phyloP scores from a whole-genome alignment of 2,329 filamentous ascomycete genomes.

The Phyllosticta paracitricarpa region DNA sequence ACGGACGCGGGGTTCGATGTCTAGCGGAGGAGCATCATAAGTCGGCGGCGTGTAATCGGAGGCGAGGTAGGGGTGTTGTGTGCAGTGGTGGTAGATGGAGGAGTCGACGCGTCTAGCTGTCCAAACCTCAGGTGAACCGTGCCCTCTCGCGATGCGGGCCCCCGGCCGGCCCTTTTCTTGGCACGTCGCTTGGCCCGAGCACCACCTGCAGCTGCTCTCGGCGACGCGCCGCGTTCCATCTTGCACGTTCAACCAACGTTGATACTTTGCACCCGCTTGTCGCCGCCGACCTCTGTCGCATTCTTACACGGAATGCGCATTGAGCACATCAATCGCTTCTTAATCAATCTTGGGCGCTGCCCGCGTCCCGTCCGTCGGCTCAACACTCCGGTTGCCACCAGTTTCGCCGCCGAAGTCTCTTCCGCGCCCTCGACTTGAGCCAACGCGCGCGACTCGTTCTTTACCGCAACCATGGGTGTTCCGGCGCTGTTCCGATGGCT shows the following conservation, averaged over 20 bases:
- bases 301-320: conserved; percentile 4
- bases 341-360: not conserved
- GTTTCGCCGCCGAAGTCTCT: conserved; percentile 1
- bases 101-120: conserved; percentile 4
- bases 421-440: not conserved
- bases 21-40: not conserved
- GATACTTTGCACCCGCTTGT: not conserved
- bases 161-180: not conserved
- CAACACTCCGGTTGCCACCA: not conserved
- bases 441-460: not conserved
- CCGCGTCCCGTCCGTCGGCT: conserved; percentile 2
- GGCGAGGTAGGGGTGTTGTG: not conserved
- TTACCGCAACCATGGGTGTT: conserved; percentile 64
- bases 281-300: not conserved
- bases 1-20: not conserved
- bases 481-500: conserved; percentile 94
- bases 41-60: not conserved
- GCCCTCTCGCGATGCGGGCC: not conserved
- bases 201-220: not conserved
- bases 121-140: not conserved
- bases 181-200: not conserved
- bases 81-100: not conserved
- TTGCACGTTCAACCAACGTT: not conserved
- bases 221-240: not conserved
- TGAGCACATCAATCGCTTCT: not conserved